Evolutionary conservation across 345 rosid species (phyloP), one percentile per base, ranked within the genome.

Genomic region (Adansonia digitata): DNA sequence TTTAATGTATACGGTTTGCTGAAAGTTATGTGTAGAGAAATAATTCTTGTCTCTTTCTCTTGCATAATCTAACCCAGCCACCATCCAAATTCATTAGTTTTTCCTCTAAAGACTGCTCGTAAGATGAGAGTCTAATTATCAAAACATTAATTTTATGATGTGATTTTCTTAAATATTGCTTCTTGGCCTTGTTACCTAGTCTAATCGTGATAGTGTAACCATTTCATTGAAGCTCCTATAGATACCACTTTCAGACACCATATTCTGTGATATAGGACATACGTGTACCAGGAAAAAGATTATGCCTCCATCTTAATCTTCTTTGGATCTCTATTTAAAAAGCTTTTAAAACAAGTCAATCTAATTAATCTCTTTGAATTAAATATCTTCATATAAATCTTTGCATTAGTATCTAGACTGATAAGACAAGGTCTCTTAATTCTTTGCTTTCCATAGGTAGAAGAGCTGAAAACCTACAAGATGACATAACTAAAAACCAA

Each of bases 101-200:
- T 29, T 10, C 22, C 18, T 70, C 12, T 34, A 53, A 12, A 10
- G 43, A n/a, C 29, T 34, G 74, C 61, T 49, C 34, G 61, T 71
- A 52, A 71, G 62, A 71, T 51, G 12, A 52, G 18, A 52, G 57
- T 31, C 45, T 49, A 71, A 29, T 69, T 66, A 43, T 20, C 59
- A 49, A 49, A 29, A 43, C 59, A 15, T 27, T 48, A 18, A 31
- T 9, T n/a, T 49, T 26, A 17, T 4, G 20, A 45, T 46, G 42
- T 18, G 49, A 64, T 64, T 64, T 64, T 39, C 18, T 15, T 5
- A 63, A 31, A 22, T 18, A 7, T 49, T 69, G 40, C 59, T 18
- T 49, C 59, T 18, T 69, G 39, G 11, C 43, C 59, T 69, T 49
- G 42, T 18, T 48, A 29, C 59, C 26, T 31, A 49, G 26, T 69